Percentiles rank a stretch among this genome's conserved stretches.
Conservation (phyloP, 202 grass and related monocot species). For the Elaeis oleifera region DNA sequence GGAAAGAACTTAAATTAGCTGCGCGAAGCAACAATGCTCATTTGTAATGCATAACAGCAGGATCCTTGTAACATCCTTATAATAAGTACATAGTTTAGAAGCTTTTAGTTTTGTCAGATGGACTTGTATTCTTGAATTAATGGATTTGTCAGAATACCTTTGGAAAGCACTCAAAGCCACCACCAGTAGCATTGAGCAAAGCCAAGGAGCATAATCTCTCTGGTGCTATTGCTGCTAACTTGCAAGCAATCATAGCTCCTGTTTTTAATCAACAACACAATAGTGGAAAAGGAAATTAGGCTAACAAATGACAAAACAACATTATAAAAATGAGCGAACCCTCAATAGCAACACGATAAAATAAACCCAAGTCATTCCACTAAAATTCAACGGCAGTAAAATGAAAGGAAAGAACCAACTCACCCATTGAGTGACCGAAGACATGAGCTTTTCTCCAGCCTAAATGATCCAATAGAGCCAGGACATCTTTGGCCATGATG, state of each 20-base stretch:
- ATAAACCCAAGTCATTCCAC: neutral
- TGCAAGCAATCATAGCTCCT: constrained; percentile 97
- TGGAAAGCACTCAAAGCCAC: constrained; percentile 84
- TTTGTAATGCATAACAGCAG: too few species aligned
- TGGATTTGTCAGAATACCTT: constrained; percentile 42
- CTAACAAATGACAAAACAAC: neutral
- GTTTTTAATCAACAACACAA: constrained; percentile 22
- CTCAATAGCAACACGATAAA: neutral
- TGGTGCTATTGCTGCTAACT: constrained; percentile 65
- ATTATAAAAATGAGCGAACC: too few species aligned
- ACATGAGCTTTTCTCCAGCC: constrained; percentile 96
- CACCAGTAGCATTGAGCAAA: constrained; percentile 91
- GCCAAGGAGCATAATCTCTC: constrained; percentile 62
- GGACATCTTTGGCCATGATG: constrained; percentile 81
- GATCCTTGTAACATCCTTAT: too few species aligned
- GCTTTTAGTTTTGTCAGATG: too few species aligned
- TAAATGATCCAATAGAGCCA: constrained; percentile 85
- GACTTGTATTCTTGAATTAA: neutral
- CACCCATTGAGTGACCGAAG: constrained; percentile 96
- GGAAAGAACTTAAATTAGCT: too few species aligned
- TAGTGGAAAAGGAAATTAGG: neutral
- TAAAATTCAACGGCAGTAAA: neutral
- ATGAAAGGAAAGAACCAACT: neutral
- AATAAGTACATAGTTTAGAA: too few species aligned
- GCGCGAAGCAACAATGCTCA: too few species aligned